Conservation (phyloP, 1,139 yeast genomes). For the Hansenula anomala region DNA sequence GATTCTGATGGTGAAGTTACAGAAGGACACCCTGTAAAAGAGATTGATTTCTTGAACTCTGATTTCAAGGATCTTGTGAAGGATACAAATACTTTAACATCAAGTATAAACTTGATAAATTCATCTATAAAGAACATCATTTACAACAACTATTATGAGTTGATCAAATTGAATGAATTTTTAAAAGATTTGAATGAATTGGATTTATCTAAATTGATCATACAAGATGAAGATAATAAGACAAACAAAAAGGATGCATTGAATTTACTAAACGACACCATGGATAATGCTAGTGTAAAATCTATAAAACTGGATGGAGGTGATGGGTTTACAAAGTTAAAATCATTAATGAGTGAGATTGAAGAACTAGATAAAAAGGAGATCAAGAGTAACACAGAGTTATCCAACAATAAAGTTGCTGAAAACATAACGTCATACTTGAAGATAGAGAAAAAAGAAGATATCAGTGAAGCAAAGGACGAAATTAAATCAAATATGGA, state of each 20-base stretch:
- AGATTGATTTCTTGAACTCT: constrained; percentile 32
- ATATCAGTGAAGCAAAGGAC: constrained; percentile 1
- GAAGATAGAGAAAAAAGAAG: background rate
- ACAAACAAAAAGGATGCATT: constrained; percentile 7
- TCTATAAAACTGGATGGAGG: background rate
- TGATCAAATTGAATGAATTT: constrained; percentile 41
- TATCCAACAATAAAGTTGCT: background rate
- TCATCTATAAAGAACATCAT: constrained; percentile 45
- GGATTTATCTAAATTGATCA: constrained; percentile 5
- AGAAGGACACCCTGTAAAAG: constrained; percentile 25
- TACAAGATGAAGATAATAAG: constrained; percentile 1
- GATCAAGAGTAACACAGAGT: background rate
- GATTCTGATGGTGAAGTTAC: constrained; percentile 17
- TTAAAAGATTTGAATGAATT: constrained; percentile 27
- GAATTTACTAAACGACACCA: constrained; percentile 5
- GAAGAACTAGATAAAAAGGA: constrained; percentile 10
- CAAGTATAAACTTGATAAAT: constrained; percentile 37
- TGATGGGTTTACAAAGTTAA: constrained; percentile 10
- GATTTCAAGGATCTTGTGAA: constrained; percentile 32
- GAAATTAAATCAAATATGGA: constrained; percentile 5
- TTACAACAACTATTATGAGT: constrained; percentile 46
- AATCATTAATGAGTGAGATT: constrained; percentile 17
- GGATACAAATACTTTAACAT: constrained; percentile 34
- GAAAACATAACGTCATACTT: constrained; percentile 3
- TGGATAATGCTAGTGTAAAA: background rate